phyloP scores from a whole-genome alignment of 768 basidiomycete genomes.

The Porpolomopsis calyptriformis region DNA sequence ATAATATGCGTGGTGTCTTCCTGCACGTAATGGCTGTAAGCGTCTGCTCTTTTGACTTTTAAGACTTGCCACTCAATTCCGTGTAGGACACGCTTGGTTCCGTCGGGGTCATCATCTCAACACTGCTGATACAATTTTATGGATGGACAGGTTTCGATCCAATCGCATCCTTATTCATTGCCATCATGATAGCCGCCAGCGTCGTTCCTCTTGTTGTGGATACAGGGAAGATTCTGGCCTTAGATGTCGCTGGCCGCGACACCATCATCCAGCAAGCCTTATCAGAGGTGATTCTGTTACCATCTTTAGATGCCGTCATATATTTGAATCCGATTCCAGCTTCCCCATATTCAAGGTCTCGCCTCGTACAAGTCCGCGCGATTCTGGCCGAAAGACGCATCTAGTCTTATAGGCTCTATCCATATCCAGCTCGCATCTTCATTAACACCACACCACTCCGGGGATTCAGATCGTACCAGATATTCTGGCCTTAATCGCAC shows the following conservation, averaged over 20 bases:
- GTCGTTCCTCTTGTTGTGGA: constrained; percentile 94
- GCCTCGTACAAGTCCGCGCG: constrained; percentile 70
- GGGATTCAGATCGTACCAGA: constrained; percentile 41
- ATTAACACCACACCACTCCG: constrained; percentile 43
- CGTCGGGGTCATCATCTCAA: constrained; percentile 96
- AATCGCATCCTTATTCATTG: constrained; percentile 94
- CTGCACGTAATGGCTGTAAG: constrained; percentile 91
- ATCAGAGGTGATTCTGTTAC: constrained; percentile 39
- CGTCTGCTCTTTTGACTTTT: constrained; percentile 4
- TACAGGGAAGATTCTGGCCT: constrained; percentile 75
- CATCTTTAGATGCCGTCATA: background rate
- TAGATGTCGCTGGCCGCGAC: constrained; percentile 70
- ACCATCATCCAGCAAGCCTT: constrained; percentile 46
- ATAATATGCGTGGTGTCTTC: constrained; percentile 99
- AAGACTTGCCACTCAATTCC: constrained; percentile 5
- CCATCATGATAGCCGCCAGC: constrained; percentile 86
- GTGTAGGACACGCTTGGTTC: constrained; percentile 86
- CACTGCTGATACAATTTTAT: constrained; percentile 87
- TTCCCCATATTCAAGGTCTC: constrained; percentile 67
- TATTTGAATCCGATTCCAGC: constrained; percentile 40
- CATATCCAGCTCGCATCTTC: constrained; percentile 77
- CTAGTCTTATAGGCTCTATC: constrained; percentile 79
- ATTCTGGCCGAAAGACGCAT: constrained; percentile 95
- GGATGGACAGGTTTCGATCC: constrained; percentile 99
- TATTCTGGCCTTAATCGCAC: constrained; percentile 57